phyloP scores from a whole-genome alignment of 139 green algal species.

The Chlorella sp. region DNA sequence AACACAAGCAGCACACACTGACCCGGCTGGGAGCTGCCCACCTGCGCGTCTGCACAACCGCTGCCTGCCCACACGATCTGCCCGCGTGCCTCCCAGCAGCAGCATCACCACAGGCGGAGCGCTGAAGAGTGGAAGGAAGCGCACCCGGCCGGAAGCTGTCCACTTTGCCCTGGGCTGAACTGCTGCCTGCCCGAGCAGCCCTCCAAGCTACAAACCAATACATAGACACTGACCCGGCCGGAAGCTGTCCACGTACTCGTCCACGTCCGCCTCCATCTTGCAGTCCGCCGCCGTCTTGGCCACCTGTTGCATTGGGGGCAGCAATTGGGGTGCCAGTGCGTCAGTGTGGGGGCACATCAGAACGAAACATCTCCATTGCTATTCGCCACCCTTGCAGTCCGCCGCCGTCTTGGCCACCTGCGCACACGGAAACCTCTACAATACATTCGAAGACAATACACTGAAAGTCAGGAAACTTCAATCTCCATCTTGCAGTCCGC shows the following conservation, averaged over 20 bases:
- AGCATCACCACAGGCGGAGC: no score
- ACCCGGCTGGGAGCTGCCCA: no score
- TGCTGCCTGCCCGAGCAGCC: background rate
- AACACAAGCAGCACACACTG: no score
- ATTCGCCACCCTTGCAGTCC: slow-evolving; percentile 66
- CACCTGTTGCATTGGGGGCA: slow-evolving; percentile 15
- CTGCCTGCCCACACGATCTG: no score
- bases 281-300: slow-evolving; percentile 58
- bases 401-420: slow-evolving; percentile 51
- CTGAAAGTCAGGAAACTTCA: no score
- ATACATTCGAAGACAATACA: no score
- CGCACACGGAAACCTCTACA: no score
- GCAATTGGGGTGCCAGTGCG: no score
- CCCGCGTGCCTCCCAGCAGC: no score
- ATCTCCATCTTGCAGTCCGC: slow-evolving; percentile 63
- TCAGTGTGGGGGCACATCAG: no score
- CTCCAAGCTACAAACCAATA: background rate
- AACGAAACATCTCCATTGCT: no score
- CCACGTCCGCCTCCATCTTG: slow-evolving; percentile 59
- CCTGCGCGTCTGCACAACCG: no score
- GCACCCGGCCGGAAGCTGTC: background rate
- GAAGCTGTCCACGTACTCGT: slow-evolving; percentile 80
- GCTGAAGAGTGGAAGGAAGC: background rate
- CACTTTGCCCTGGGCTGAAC: background rate
- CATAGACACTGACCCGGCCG: slow-evolving; percentile 28